Base-by-base conservation (phyloP, 345 rosid species). In the Gossypium raimondii region DNA sequence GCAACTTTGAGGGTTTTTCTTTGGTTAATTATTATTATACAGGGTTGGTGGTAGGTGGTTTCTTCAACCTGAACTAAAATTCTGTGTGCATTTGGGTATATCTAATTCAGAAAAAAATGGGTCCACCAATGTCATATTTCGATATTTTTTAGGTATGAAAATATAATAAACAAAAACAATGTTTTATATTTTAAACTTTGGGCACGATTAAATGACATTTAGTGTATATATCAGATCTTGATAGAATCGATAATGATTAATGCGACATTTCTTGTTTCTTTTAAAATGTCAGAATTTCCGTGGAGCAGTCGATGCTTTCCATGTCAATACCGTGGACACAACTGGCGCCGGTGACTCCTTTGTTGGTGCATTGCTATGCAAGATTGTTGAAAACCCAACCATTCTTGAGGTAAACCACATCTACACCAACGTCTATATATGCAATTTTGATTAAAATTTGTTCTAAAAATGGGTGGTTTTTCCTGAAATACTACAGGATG, bases 301-400 rank as follows among this genome's bases (percentile, higher is more conserved):
- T 41, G 99, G 99, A 60, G 22, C 85, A 10, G 99, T 95, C 77
- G 93, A 87, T 47, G 90, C 86, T 41, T 95, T 91, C 85, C 94
- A 81, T 76, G 98, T 93, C 48, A 75, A 91, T 0, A 63, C 99
- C 0, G 85, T 95, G 17, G 99, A 95, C 76, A 93, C 99, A 75
- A 95, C 99, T 1, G 98, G 99, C 47, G 99, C 99, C 27, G 99
- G 99, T 50, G 99, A 95, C 78, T 77, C 99, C 13, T 95, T 89
- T 67, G 89, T 95, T 1, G 99, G 99, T 44, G 97, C 99, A 18
- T 82, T 95, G 69, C 87, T 95, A 16, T 79, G 86, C 88, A 91
- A 85, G 87, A 70, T 91, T 73, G 98, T 93, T 1, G 90, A 87
- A 56, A 97, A 95, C 73, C 91, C 72, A 4, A 78, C 91, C 13